Conservation (phyloP, 495 filamentous ascomycete genomes). For the Aspergillus baeticus region DNA sequence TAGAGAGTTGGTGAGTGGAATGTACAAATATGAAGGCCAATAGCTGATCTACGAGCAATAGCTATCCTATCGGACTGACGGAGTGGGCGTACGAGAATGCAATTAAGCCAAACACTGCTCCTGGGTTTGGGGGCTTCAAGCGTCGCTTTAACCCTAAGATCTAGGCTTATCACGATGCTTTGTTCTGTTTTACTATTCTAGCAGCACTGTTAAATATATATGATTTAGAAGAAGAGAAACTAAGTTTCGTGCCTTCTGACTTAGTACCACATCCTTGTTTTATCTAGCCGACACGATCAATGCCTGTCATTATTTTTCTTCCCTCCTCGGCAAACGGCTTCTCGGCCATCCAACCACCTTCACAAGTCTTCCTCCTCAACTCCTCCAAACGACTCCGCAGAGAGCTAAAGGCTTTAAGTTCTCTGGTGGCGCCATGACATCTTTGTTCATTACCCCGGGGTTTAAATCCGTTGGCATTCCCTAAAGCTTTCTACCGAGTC, state of each 20-base stretch:
- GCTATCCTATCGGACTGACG: constrained; percentile 3
- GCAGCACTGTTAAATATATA: no score
- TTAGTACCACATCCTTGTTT: no score
- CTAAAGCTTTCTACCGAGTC: no score
- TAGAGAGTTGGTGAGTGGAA: constrained; percentile 2
- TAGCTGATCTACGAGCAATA: neutral
- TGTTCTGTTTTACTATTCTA: no score
- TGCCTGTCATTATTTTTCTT: neutral
- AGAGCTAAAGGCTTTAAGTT: neutral
- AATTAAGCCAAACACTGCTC: neutral
- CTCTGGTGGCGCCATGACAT: no score
- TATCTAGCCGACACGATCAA: neutral
- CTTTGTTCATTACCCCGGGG: no score
- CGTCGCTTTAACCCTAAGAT: constrained; percentile 8
- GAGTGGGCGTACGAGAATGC: constrained; percentile 7
- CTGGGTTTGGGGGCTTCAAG: constrained; percentile 2
- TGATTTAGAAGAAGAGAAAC: no score
- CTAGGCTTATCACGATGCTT: neutral
- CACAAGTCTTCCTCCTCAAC: neutral
- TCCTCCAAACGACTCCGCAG: neutral
- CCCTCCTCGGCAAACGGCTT: constrained; percentile 9
- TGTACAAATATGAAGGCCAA: neutral
- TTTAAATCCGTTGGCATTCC: no score
- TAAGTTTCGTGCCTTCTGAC: no score
- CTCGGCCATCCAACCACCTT: constrained; percentile 3